Base-by-base conservation (phyloP, 805 yeast genomes). In the Barnettozyma botsteinii region DNA sequence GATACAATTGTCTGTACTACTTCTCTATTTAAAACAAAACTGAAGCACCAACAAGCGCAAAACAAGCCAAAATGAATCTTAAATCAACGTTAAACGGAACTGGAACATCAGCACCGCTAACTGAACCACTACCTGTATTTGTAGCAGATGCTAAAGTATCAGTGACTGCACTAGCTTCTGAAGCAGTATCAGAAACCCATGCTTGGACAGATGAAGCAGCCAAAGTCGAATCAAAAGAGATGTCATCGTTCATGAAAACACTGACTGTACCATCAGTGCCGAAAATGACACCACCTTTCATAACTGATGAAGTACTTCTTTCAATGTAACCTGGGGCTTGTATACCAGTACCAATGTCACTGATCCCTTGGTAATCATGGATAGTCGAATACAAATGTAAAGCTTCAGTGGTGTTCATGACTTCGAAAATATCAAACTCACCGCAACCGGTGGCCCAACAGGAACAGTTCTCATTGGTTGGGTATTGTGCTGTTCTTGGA, bases 361-460 rank as follows among this genome's bases (percentile, higher is more conserved):
- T 81, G 33, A 80, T 74, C 29, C 85, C 86, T 60, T 83, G 93
- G 69, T 72, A 83, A 54, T 80, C 85, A 57, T 83, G 93, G 57
- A 83, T 64, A 7, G 89, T 80, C 15, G 87, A 69, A 61, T 67
- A 79, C 50, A 83, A 67, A 42, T 78, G 69, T 37, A 59, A 60
- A 20, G 73, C 58, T 47, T 75, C 75, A 13, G 86, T 76, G 41
- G 65, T 61, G 61, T 82, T 82, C 77, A 79, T 72, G 30, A 77
- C 79, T 64, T 83, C 91, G 56, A 82, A 82, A 49, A 81, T 73
- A 61, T 82, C 91, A 50, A 77, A 80, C 60, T 82, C 88, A 57
- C 89, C 88, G 61, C 88, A 80, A 10, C 89, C 91, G 22, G 81
- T 70, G 33, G 73, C 66, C 89, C 89, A 82, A 53, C 87, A 79